Evolutionary conservation across 768 basidiomycete species (phyloP).

Genomic region (Pleurotus pulmonarius): DNA sequence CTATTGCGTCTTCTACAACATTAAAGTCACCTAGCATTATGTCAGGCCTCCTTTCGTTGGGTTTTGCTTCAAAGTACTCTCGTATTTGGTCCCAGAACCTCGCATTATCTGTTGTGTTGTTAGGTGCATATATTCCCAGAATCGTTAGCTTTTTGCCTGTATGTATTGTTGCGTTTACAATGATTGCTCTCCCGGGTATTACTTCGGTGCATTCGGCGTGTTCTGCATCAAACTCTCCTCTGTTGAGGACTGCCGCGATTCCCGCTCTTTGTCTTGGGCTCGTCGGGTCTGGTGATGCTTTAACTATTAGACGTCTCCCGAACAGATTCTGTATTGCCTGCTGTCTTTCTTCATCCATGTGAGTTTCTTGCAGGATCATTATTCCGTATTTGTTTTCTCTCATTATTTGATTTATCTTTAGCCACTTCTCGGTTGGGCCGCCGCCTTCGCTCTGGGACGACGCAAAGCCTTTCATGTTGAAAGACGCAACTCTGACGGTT

Average conservation of each 20-base stretch:
- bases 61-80: constrained; percentile 3
- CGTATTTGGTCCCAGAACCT: constrained; percentile 24
- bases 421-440: constrained; percentile 16
- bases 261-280: constrained; percentile 20
- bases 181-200: constrained; percentile 24
- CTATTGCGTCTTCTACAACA: constrained; percentile 32
- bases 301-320: constrained; percentile 13
- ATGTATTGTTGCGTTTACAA: constrained; percentile 15
- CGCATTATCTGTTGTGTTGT: constrained; percentile 19
- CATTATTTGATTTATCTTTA: constrained; percentile 22
- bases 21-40: constrained; percentile 40
- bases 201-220: constrained; percentile 11
- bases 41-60: constrained; percentile 19
- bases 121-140: constrained; percentile 33
- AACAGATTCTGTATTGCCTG: constrained; percentile 6
- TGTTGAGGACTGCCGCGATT: constrained; percentile 32
- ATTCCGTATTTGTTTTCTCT: constrained; percentile 21
- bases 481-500: constrained; percentile 13
- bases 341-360: constrained; percentile 17
- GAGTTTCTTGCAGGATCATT: constrained; percentile 26
- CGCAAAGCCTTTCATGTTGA: constrained; percentile 21
- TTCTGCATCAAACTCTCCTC: constrained; percentile 14
- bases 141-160: constrained; percentile 16
- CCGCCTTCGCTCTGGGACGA: not conserved
- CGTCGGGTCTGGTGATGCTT: constrained; percentile 11